Base-by-base conservation (phyloP, 805 yeast species). In the Torulaspora indica region DNA sequence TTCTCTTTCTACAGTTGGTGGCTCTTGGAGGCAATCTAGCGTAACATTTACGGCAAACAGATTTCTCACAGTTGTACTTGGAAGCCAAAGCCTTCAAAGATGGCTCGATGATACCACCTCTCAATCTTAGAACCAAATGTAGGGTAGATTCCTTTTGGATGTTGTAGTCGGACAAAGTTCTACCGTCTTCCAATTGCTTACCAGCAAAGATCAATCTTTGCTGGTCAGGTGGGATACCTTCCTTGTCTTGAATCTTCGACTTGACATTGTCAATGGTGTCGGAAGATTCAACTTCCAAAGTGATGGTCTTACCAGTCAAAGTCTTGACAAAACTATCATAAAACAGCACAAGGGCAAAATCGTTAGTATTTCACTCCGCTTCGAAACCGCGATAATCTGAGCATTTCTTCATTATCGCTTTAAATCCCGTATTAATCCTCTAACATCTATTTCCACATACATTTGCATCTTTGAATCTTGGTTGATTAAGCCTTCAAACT, bases 1-100 rank as follows among this genome's bases (percentile, higher is more conserved):
- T 93, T 88, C 97, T 89, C 98, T 93, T 93, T 82, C 98, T 89
- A 85, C 98, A 93, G 96, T 93, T 93, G 77, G 98, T 93, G 68
- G 98, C 98, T 86, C 98, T 95, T 78, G 98, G 96, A 72, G 98
- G 98, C 72, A 93, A 90, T 83, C 98, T 93, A 68, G 98, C 97
- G 85, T 93, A 93, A 82, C 98, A 93, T 75, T 90, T 87, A 79
- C 98, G 95, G 84, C 98, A 93, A 74, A 93, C 91, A 61, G 96
- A 74, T 79, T 93, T 93, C 62, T 93, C 98, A 82, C 98, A 93
- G 95, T 93, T 93, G 91, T 85, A 93, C 80, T 93, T 93, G 72
- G 97, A 87, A 75, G 98, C 98, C 70, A 93, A 82, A 67, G 91
- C 96, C 81, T 91, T 93, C 70, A 93, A 84, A 68, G 97, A 89